Evolutionary conservation across 352 stramenopile species (phyloP).

Genomic region (Phytopythium montanum): DNA sequence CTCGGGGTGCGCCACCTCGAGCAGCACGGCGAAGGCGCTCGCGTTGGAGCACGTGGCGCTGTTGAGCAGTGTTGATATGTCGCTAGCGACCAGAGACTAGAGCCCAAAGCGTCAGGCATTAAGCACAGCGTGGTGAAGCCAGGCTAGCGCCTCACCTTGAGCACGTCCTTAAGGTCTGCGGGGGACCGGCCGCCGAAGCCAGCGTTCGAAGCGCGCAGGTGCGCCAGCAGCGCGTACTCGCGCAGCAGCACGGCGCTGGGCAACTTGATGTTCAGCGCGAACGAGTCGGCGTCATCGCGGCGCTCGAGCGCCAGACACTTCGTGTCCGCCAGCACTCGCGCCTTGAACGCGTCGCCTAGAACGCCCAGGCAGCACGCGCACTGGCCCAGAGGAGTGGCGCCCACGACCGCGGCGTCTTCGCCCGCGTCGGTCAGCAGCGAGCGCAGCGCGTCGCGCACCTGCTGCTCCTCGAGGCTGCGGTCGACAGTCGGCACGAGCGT

Average conservation of each 20-base stretch:
- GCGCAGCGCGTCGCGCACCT: slow-evolving; percentile 20
- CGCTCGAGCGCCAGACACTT: slow-evolving; percentile 29
- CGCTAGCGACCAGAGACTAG: slow-evolving; percentile 42
- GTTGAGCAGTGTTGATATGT: slow-evolving; percentile 41
- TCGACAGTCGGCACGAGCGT: not conserved
- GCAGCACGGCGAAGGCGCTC: slow-evolving; percentile 62
- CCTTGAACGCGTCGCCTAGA: slow-evolving; percentile 39
- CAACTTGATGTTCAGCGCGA: slow-evolving; percentile 80
- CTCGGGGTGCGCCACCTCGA: slow-evolving; percentile 68
- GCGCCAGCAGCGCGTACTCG: slow-evolving; percentile 68
- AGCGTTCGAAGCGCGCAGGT: slow-evolving; percentile 32
- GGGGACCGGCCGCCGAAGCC: slow-evolving; percentile 34
- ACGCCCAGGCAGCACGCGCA: slow-evolving; percentile 75
- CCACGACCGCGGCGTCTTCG: not conserved
- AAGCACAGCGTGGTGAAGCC: not conserved
- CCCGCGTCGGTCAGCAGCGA: not conserved
- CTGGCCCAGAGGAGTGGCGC: too few relatives aligned
- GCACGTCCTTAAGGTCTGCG: slow-evolving; percentile 73
- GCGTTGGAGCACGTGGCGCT: slow-evolving; percentile 46
- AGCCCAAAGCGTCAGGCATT: not conserved
- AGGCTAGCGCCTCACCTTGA: slow-evolving; percentile 44
- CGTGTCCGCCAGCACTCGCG: slow-evolving; percentile 39
- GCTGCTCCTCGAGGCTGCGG: slow-evolving; percentile 26
- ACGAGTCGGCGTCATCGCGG: slow-evolving; percentile 61
- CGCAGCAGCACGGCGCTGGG: slow-evolving; percentile 72